A percentile compares a stretch with the other conserved stretches of the same genome.
These are phyloP conservation scores for Candida sp. DNA, from an alignment of 1,139 yeast species.

Conservation along the genomic window DNA sequence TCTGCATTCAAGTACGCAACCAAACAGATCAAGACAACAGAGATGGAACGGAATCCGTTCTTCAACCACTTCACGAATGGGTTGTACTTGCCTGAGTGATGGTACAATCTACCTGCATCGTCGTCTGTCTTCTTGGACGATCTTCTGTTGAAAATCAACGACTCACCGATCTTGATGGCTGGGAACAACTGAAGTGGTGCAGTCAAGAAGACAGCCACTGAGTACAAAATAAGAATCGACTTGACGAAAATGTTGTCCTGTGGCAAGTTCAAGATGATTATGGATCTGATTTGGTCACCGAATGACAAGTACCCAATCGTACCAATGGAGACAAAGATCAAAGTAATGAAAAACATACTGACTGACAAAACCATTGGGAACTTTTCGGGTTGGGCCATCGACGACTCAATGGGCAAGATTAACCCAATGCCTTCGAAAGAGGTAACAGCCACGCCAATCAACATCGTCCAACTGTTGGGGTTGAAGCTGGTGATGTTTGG, in stretches of 20 bases:
- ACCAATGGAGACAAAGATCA: constrained; percentile 65
- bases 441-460: constrained; percentile 81
- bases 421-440: constrained; percentile 85
- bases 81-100: constrained; percentile 40
- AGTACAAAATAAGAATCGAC: constrained; percentile 67
- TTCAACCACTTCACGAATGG: constrained; percentile 47
- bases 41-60: constrained; percentile 35
- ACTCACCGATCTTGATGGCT: constrained; percentile 73
- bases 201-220: constrained; percentile 73
- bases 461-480: constrained; percentile 68
- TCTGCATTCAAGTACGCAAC: constrained; percentile 63
- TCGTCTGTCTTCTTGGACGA: constrained; percentile 9
- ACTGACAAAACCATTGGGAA: constrained; percentile 66
- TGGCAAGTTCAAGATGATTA: constrained; percentile 72
- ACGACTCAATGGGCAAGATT: constrained; percentile 75
- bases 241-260: constrained; percentile 67
- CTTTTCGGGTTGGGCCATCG: constrained; percentile 75
- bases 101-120: constrained; percentile 33
- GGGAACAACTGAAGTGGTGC: constrained; percentile 82
- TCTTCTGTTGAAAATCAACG: constrained; percentile 44
- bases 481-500: constrained; percentile 57
- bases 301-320: constrained; percentile 71
- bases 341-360: constrained; percentile 63
- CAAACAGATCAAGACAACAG: constrained; percentile 33
- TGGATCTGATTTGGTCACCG: constrained; percentile 70